A percentile compares a stretch with the other conserved stretches of the same genome.
These are phyloP conservation scores for Daldinia eschscholtzii DNA, from an alignment of 2,329 filamentous ascomycete genomes.

Conservation along the genomic window DNA sequence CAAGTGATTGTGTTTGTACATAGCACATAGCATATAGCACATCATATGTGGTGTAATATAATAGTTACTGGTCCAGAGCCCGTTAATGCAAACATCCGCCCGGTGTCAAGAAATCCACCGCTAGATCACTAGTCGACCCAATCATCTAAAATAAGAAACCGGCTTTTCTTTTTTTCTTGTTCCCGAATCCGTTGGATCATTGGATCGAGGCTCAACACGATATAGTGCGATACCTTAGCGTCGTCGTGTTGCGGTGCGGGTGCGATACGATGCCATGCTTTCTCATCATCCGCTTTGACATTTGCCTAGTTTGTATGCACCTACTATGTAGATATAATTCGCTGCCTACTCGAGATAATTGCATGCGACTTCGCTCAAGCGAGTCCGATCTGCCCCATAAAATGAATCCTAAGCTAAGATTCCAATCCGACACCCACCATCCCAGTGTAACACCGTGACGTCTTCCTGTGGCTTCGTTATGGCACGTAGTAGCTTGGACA, in stretches of 20 bases:
- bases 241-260: not conserved
- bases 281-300: no score
- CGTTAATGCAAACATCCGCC: not conserved
- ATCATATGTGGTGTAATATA: no score
- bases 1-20: no score
- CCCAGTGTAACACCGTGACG: not conserved
- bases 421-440: constrained; percentile 18
- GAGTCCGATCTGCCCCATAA: constrained; percentile 14
- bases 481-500: not conserved
- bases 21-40: no score
- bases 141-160: constrained; percentile 26
- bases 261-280: not conserved
- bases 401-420: constrained; percentile 17
- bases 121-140: not conserved
- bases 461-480: constrained; percentile 8
- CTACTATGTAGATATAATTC: constrained; percentile 10
- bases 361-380: constrained; percentile 3
- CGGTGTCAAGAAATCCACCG: not conserved
- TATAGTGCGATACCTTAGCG: not conserved
- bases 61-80: no score
- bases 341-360: constrained; percentile 17
- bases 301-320: not conserved
- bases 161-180: constrained; percentile 14
- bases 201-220: constrained; percentile 22
- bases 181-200: not conserved